Evolutionary conservation across 257 asterid genomes (phyloP), one percentile per base, ranked within the genome.

Genomic region (Ajuga chamaepitys): DNA sequence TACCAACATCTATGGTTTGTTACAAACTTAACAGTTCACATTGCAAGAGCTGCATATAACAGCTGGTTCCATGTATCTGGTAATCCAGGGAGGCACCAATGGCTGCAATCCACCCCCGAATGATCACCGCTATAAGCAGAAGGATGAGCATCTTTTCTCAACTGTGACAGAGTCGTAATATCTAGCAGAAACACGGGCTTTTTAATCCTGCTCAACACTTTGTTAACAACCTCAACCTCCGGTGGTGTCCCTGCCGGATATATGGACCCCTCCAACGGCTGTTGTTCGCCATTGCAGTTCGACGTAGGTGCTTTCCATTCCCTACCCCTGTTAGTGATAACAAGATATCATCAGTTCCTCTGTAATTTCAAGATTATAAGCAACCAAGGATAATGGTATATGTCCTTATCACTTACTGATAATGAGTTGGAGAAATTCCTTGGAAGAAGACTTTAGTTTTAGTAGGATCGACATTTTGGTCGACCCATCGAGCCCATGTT

Each of bases 11-110:
- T 25, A 12, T 16, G 20, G 38, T 17, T 35, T 30, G 37, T 8
- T 30, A 30, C 37, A 30, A 30, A n/a, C n/a, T n/a, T n/a, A n/a
- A n/a, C n/a, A n/a, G 10, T 42, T 84, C 80, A 77, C 83, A 81
- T 72, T 20, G 75, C 76, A 22, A 86, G 85, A 53, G 91, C 80
- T 46, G 96, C 89, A 41, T 86, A 86, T 0, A 86, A 80, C 51
- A 88, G 74, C 77, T 86, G 92, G 68, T 88, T 88, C 96, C 96
- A 88, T 1, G 95, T 86, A 73, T 88, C 96, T 0, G 96, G 96
- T 72, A 88, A 72, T 9, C 96, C 96, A 1, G 96, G 95, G 5
- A 88, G 86, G 70, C 96, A 86, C 96, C 96, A 88, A 62, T 88
- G 96, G 74, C 95, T 85, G 78, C 96, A 88, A 59, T 88, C 96